Evolutionary conservation across 1,284 basidiomycete genomes (phyloP).

Genomic region (Ceraceosorus guamensis): DNA sequence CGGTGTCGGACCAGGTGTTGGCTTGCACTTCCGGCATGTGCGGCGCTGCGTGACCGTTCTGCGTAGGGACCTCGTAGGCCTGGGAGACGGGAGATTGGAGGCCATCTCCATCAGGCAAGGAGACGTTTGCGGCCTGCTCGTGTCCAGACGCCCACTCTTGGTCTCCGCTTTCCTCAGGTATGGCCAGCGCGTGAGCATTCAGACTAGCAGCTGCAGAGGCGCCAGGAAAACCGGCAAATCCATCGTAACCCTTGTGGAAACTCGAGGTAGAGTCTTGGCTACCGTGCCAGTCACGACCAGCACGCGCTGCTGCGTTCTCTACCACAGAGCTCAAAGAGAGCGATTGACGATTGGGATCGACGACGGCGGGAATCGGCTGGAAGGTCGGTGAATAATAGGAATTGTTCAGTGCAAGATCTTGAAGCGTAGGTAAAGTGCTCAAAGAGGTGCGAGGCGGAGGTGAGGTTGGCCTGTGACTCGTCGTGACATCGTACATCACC

Average conservation of each 20-base stretch:
- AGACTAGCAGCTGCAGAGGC: no score
- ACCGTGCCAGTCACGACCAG: neutral
- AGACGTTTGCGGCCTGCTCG: neutral
- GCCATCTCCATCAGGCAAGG: neutral
- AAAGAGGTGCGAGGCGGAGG: constrained; percentile 23
- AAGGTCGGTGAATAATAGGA: no score
- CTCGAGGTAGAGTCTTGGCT: neutral
- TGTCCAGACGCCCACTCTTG: constrained; percentile 1
- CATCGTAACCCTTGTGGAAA: neutral
- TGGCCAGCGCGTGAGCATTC: neutral
- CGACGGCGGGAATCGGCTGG: constrained; percentile 5
- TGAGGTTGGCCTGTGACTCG: constrained; percentile 37
- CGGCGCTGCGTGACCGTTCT: neutral
- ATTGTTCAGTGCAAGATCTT: constrained; percentile 19
- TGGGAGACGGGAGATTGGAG: neutral
- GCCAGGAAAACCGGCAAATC: constrained; percentile 11
- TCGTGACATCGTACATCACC: constrained; percentile 42
- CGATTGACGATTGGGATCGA: constrained; percentile 3
- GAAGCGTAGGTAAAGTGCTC: constrained; percentile 25
- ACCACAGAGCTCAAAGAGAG: constrained; percentile 3
- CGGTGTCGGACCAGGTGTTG: neutral
- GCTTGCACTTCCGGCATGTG: neutral
- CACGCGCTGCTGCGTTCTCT: neutral
- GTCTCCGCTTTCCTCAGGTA: constrained; percentile 3
- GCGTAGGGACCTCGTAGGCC: constrained; percentile 2